Conservation (phyloP, 176 grass and related monocot species). For the Guadua angustifolia region DNA sequence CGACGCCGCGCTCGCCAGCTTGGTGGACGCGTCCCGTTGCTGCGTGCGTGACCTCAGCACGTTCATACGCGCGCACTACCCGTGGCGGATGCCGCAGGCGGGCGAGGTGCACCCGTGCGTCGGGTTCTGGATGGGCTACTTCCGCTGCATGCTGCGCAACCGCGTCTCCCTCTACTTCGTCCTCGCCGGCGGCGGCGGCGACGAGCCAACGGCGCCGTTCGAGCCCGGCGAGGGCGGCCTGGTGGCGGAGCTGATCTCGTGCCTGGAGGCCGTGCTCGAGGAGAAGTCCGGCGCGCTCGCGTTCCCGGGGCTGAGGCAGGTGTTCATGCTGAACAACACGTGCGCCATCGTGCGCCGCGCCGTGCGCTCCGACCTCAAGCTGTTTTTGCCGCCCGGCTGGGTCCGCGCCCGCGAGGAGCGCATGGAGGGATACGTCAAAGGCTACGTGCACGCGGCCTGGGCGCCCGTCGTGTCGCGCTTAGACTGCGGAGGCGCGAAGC, state of each 20-base stretch:
- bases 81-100: conserved; percentile 51
- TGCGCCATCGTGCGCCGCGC: conserved; percentile 40
- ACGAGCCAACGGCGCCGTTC: background rate
- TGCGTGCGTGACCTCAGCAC: conserved; percentile 31
- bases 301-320: conserved; percentile 45
- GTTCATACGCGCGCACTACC: conserved; percentile 41
- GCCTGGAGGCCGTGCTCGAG: conserved; percentile 46
- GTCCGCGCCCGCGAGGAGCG: conserved; percentile 29
- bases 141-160: conserved; percentile 48
- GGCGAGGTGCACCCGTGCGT: conserved; percentile 60
- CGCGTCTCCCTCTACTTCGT: conserved; percentile 42
- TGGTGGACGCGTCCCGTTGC: conserved; percentile 39
- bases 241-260: conserved; percentile 30
- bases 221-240: conserved; percentile 2
- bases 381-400: conserved; percentile 43
- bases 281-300: conserved; percentile 39
- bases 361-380: conserved; percentile 46
- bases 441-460: conserved; percentile 37
- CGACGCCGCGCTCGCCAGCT: conserved; percentile 1
- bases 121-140: conserved; percentile 52
- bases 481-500: background rate
- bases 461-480: conserved; percentile 31
- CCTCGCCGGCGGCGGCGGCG: background rate
- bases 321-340: conserved; percentile 62
- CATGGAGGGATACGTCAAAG: conserved; percentile 37